Evolutionary conservation across 805 yeast species (phyloP), one percentile per base, ranked within the genome.

Genomic region (Cyberlindnera veronae): DNA sequence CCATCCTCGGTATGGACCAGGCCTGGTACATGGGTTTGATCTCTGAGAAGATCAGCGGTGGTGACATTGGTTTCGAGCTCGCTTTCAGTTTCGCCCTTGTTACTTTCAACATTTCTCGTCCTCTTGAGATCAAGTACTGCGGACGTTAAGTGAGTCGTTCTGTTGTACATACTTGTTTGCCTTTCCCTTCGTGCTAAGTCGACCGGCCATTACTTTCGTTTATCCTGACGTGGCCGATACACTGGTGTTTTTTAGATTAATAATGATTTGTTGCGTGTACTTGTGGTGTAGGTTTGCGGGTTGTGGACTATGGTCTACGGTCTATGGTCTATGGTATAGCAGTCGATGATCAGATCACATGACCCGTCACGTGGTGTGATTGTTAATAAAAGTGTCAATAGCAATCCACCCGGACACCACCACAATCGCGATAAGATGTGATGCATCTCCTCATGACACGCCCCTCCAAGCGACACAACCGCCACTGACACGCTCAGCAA

Each of bases 61-160:
- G 91, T 45, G 96, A 89, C 60, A 74, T 89, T 51, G 96, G 95
- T 29, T 88, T 84, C 55, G 95, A 85, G 68, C 70, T 89, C 45
- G 85, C 81, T 29, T 74, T 74, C 45, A 77, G 68, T 5, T 89
- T 86, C 53, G 68, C 91, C 12, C 79, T 81, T 47, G 57, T 85
- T 45, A 80, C 74, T 20, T 87, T 66, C 64, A 77, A 80, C 59
- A 26, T 69, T 29, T 57, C 69, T 24, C 73, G 95, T 64, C 81
- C 81, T 36, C 57, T 84, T 15, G 95, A 87, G 68, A 63, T 69
- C 63, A 84, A 81, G 64, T 80, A 80, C 61, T 59, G 71, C 45
- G 87, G 69, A 26, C 70, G 71, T 56, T 66, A 53, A 43, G 26
- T 9, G 24, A 33, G 6, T 16, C 29, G 2, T 18, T 24, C 14